Base-by-base conservation (phyloP, 139 green algal genomes). In the Chlorella vulgaris region DNA sequence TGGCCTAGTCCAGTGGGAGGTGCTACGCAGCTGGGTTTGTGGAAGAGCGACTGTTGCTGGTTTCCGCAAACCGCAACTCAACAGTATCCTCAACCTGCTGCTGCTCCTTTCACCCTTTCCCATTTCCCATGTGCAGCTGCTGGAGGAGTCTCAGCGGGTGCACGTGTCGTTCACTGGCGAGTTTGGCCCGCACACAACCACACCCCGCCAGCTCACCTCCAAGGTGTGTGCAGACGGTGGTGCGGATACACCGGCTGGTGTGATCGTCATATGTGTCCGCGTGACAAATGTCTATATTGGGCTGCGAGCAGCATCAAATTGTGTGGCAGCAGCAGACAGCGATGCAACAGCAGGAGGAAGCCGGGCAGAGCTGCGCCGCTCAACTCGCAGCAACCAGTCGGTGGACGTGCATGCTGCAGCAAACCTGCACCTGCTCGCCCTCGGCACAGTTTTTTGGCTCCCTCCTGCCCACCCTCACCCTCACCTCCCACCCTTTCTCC, bases 181-280 rank as follows among this genome's bases (percentile, higher is more conserved):
- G 55, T 98, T 99, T 89, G 97, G 97, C 1, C 83, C 80, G n/a
- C 75, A 95, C 68, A 84, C 91, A 62, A 87, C 98, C 26, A 97
- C 94, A 0, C 96, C 97, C 0, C 82, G 96, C 18, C 81, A 95
- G 51, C 90, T 99, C 19, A 89, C 92, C 7, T 93, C 91, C 3
- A 31, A 74, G 70, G 70, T 78, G 29, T 8, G 53, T 33, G n/a
- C 33, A 10, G 55, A 1, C 13, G n/a, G 43, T 39, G 21, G 33
- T n/a, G 55, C 47, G 47, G 13, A 55, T 15, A 10, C 47, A 10
- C 10, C 47, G 47, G 13, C 47, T 55, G 13, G 13, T 55, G 13
- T 24, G 15, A 55, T 10, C 47, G n/a, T n/a, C n/a, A n/a, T n/a
- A n/a, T n/a, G n/a, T n/a, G n/a, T n/a, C n/a, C n/a, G n/a, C n/a